Base-by-base conservation (phyloP, 306 rosid species). In the Acmispon strigosus region DNA sequence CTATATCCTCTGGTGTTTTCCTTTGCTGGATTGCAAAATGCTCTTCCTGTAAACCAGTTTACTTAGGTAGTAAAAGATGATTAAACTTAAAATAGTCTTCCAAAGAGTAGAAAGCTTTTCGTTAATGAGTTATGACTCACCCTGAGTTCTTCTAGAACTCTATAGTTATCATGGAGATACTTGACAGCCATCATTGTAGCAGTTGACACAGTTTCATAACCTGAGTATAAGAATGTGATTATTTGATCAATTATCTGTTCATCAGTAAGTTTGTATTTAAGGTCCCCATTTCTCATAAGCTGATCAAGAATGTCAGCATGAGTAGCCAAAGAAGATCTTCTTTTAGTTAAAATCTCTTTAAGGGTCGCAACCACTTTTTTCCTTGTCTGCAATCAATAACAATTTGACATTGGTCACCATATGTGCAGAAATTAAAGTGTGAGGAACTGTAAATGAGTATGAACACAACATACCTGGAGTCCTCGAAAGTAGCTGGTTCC, bases 131-230 rank as follows among this genome's bases (percentile, higher is more conserved):
- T 45, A 1, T 12, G 27, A 36, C 81, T 51, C 60, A 88, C 97
- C 74, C 90, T 85, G 5, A 88, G 69, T 55, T 80, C 78, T 58
- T 91, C 69, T 47, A 91, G 92, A 64, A 64, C 92, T 74, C 63
- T 76, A 32, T 95, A 95, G 70, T 88, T 83, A 81, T 91, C 96
- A 78, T 88, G 92, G 52, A 91, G 89, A 42, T 80, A 91, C 58
- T 88, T 88, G 53, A 88, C 77, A 54, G 92, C 85, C 97, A 91
- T 91, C 96, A 91, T 88, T 15, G 96, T 77, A 16, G 97, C 88
- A 3, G 89, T 83, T 2, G 97, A 91, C 32, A 91, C 97, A 43
- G 97, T 91, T 80, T 91, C 97, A 54, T 83, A 91, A 5, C 97
- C 92, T 0, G 97, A 91, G 48, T 91, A 85, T 59, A 91, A 37